phyloP scores from a whole-genome alignment of 192 early-diverging fungal genomes.

The Dispira parvispora region DNA sequence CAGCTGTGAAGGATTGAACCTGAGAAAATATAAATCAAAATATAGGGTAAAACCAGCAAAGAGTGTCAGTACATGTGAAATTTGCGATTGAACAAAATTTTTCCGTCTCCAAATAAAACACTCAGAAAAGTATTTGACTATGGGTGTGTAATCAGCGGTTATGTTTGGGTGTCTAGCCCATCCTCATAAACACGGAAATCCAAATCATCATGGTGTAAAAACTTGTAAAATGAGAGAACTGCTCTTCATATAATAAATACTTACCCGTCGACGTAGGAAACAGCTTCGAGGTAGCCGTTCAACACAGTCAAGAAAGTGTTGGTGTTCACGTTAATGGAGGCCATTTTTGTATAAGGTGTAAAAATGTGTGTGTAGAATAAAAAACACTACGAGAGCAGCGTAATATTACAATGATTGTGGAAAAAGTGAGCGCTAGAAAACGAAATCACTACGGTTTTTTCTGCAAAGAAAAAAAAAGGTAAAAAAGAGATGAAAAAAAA shows the following conservation, averaged over 20 bases:
- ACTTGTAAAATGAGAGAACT: background rate
- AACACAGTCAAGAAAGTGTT: too few species aligned
- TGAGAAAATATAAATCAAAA: slow-evolving; percentile 15
- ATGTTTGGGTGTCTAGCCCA: slow-evolving; percentile 19
- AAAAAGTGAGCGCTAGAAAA: too few species aligned
- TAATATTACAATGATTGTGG: too few species aligned
- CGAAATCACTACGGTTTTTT: too few species aligned
- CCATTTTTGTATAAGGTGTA: too few species aligned
- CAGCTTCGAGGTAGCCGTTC: slow-evolving; percentile 42
- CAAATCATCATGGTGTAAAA: background rate
- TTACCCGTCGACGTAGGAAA: slow-evolving; percentile 66
- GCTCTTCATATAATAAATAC: slow-evolving; percentile 3
- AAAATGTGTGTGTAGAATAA: too few species aligned
- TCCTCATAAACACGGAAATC: slow-evolving; percentile 3
- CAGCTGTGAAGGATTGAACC: slow-evolving; percentile 56
- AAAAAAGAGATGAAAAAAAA: too few species aligned
- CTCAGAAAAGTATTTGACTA: background rate
- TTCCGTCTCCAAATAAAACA: background rate
- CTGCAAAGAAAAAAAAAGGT: too few species aligned
- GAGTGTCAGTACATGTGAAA: background rate
- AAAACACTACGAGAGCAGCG: too few species aligned
- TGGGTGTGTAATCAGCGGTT: slow-evolving; percentile 8
- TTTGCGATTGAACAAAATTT: slow-evolving; percentile 1
- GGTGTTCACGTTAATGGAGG: too few species aligned
- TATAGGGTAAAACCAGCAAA: background rate